Evolutionary conservation across 2,329 filamentous ascomycete genomes (phyloP).

Genomic region (Arachnomyces sp.): DNA sequence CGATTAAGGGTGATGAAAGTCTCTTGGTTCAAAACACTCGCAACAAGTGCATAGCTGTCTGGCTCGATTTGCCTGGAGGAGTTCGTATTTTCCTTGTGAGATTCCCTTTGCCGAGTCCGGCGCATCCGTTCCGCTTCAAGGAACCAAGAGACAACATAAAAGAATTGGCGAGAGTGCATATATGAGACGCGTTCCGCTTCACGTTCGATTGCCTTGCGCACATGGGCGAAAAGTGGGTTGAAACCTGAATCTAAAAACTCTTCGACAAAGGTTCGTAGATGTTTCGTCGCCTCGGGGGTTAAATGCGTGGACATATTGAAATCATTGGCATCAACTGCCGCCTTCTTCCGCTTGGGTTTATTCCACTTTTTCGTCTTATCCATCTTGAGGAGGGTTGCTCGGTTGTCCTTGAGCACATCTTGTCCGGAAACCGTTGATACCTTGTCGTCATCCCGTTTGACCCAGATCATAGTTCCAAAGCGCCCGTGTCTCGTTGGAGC

Average conservation of each 20-base stretch:
- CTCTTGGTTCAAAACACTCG: constrained; percentile 85
- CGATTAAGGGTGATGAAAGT: constrained; percentile 85
- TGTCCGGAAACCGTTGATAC: constrained; percentile 84
- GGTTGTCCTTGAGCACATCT: constrained; percentile 66
- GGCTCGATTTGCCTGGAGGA: constrained; percentile 51
- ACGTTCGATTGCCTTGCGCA: constrained; percentile 83
- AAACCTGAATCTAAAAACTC: constrained; percentile 94
- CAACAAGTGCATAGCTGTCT: constrained; percentile 78
- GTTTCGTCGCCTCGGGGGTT: constrained; percentile 63
- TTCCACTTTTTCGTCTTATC: constrained; percentile 86
- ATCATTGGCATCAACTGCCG: constrained; percentile 56
- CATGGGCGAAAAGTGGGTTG: constrained; percentile 78
- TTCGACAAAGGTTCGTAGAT: constrained; percentile 74
- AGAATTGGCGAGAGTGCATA: constrained; percentile 76
- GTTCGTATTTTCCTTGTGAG: constrained; percentile 42
- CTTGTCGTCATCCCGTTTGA: constrained; percentile 78
- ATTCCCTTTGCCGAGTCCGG: constrained; percentile 51
- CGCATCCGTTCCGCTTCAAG: constrained; percentile 74
- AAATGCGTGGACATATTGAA: constrained; percentile 68
- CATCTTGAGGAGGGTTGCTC: constrained; percentile 75
- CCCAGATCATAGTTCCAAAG: constrained; percentile 96
- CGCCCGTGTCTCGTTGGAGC: constrained; percentile 83
- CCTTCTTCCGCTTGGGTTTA: constrained; percentile 63
- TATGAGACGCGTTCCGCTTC: constrained; percentile 74
- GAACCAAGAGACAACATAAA: constrained; percentile 91